Evolutionary conservation across 2,329 filamentous ascomycete species (phyloP), one percentile per base, ranked within the genome.

Genomic region (Arthroderma uncinatum): DNA sequence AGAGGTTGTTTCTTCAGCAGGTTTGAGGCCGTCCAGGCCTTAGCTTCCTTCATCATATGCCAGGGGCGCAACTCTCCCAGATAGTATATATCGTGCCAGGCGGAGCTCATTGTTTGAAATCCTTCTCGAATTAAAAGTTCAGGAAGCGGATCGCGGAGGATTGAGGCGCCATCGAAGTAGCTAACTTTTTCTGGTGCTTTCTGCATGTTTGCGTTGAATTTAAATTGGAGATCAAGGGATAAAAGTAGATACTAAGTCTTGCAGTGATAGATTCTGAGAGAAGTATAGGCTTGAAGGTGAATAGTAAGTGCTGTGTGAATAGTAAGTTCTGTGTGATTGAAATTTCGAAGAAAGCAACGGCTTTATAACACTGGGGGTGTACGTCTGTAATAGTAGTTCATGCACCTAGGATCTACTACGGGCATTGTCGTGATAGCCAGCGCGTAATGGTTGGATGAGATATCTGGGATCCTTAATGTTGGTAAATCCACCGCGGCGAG

Each of bases 101-200:
- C 56, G 23, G 40, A 23, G 21, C 56, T 55, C 8, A 50, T 50
- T 7, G 56, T 58, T 48, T 21, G 52, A 34, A 39, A 55, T n/a
- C 19, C 36, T 10, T 23, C 21, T 47, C 50, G 56, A 50, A 36
- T 58, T 36, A 58, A 50, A 4, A 58, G 10, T 4, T 48, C 21
- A 7, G 56, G 56, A 37, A 55, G 50, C 12, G 50, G 48, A 1
- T 10, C 23, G 12, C 34, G 6, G 7, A 57, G 48, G 39, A 57
- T 54, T 12, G 39, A 16, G 40, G 2, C 2, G 12, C 53, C 16
- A 14, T 12, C 4, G 2, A 5, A 9, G 9, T 3, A 14, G 12
- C 34, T 1, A 12, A 36, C 3, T 14, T 36, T 3, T 2, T 6
- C 5, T 10, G 34, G 4, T 36, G 12, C 2, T 2, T 14, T 14